Conservation (phyloP, 441 rosid species). For the Eruca vesicaria region DNA sequence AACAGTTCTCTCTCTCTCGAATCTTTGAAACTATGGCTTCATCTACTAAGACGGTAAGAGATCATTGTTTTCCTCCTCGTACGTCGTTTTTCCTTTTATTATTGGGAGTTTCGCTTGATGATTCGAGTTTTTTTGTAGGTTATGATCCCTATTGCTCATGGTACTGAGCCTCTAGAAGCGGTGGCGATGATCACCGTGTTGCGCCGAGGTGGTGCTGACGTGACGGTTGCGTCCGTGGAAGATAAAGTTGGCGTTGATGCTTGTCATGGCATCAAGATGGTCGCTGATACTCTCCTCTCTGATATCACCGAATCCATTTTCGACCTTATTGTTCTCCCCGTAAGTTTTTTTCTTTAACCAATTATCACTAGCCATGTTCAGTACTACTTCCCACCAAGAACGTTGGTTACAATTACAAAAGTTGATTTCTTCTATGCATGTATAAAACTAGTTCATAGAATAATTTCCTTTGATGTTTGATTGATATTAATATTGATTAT, state of each 20-base stretch:
- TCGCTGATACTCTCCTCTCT: constrained; percentile 70
- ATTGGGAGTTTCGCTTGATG: neutral
- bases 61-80: neutral
- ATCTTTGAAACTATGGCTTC: constrained; percentile 49
- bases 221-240: constrained; percentile 79
- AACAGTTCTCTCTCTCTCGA: constrained; percentile 13
- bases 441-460: neutral
- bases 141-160: constrained; percentile 89
- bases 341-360: constrained; percentile 18
- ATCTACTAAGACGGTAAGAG: constrained; percentile 50
- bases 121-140: constrained; percentile 42
- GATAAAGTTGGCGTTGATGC: constrained; percentile 66
- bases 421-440: neutral
- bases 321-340: constrained; percentile 85
- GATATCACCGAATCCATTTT: constrained; percentile 56
- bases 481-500: neutral
- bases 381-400: neutral
- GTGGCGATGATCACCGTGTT: constrained; percentile 73
- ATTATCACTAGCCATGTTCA: neutral
- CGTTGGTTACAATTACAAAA: no score
- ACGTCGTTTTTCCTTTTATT: neutral
- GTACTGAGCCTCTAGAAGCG: constrained; percentile 93
- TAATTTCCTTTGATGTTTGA: neutral
- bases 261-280: constrained; percentile 66
- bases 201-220: constrained; percentile 81